Evolutionary conservation across 306 rosid species (phyloP), one percentile per base, ranked within the genome.

Genomic region (Quillaja saponaria): DNA sequence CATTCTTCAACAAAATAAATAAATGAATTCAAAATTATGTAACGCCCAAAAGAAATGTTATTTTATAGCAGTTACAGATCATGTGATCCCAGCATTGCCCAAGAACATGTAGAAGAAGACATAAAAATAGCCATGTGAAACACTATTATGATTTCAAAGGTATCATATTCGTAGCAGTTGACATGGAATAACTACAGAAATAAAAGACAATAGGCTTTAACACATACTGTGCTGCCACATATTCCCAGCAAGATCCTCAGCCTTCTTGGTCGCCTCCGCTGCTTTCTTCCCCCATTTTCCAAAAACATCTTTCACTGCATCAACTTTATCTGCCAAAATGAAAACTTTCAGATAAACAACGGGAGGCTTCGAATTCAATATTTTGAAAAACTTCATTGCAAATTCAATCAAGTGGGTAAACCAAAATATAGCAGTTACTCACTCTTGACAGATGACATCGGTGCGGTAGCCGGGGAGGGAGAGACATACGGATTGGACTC

Each of bases 251-350:
- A 89, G 89, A 83, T 87, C 99, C 70, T 94, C 91, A 0, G 97
- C 90, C 81, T 83, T 94, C 80, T 94, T 94, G 58, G 97, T 82
- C 39, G 96, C 94, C 13, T 89, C 97, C 11, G 85, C 96, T 1
- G 99, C 99, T 77, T 76, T 94, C 84, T 94, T 94, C 5, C 99
- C 90, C 96, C 96, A 89, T 77, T 80, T 87, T 0, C 86, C 97
- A 25, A 94, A 84, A 31, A 70, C 95, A 64, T 55, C 97, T 51
- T 90, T 94, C 79, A 89, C 86, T 8, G 97, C 80, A 49, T 79
- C 97, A 67, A 94, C 68, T 81, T 78, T 76, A 62, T 75, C 97
- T 94, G 78, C 68, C 14, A 12, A 61, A n/a, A 41, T 18, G 33
- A 28, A 31, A 67, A 64, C 33, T 14, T 6, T 6, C 63, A 62